Percentiles rank a stretch among this genome's conserved stretches.
Evolutionary conservation across 2,329 filamentous ascomycete species (phyloP).

Genomic region (Ascochyta koolunga): DNA sequence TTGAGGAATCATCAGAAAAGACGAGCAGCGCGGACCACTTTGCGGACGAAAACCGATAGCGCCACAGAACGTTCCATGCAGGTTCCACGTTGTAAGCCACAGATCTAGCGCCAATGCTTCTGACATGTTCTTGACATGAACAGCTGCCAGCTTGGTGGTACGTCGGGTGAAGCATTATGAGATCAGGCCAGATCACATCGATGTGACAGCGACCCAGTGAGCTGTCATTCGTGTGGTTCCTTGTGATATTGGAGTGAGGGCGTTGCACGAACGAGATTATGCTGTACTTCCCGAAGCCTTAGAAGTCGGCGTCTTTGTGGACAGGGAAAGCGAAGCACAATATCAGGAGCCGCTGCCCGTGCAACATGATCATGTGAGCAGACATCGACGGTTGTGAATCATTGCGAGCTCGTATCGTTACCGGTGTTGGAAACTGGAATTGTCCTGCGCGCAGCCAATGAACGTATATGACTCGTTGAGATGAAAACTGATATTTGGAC

Average conservation of each 20-base stretch:
- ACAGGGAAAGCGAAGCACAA: background rate
- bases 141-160: constrained; percentile 3
- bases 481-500: constrained; percentile 1
- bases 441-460: background rate
- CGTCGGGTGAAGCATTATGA: background rate
- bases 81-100: constrained; percentile 16
- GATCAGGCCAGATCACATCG: background rate
- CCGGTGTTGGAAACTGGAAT: background rate
- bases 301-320: background rate
- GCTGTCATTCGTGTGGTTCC: background rate
- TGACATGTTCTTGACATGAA: constrained; percentile 11
- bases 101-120: constrained; percentile 8
- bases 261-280: background rate
- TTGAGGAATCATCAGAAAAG: background rate
- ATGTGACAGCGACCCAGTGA: constrained; percentile 1
- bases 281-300: background rate
- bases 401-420: background rate
- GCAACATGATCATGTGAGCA: background rate
- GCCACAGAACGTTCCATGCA: constrained; percentile 13
- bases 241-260: background rate
- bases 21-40: background rate
- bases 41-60: background rate
- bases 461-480: constrained; percentile 6
- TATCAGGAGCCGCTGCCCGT: background rate
- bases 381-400: background rate